Conservation (phyloP, 2,329 filamentous ascomycete genomes). For the Cordyceps pruinosa region DNA sequence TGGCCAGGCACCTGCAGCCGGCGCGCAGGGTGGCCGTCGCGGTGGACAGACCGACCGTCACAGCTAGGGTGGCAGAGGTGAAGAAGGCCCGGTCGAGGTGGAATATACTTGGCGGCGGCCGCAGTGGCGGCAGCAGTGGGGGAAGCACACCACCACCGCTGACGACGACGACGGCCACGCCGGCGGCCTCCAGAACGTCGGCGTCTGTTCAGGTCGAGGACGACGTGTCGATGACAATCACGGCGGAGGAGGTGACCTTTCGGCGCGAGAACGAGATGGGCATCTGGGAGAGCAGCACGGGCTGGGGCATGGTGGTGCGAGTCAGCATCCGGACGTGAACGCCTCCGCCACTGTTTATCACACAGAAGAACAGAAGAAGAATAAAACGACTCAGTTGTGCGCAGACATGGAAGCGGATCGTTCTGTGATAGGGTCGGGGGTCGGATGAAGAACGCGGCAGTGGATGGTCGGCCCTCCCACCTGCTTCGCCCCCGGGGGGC, state of each 20-base stretch:
- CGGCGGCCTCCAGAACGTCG: neutral
- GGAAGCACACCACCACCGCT: neutral
- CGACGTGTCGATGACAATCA: constrained; percentile 28
- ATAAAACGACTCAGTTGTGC: no score
- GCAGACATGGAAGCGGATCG: no score
- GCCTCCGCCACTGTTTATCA: no score
- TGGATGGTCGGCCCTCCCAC: neutral
- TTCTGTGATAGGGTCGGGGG: no score
- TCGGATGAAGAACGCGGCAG: neutral
- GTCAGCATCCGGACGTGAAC: constrained; percentile 17
- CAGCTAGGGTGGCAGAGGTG: constrained; percentile 23
- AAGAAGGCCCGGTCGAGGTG: constrained; percentile 24
- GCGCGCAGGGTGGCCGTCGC: constrained; percentile 12
- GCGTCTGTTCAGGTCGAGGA: constrained; percentile 1
- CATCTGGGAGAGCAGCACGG: constrained; percentile 36
- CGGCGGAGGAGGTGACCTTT: constrained; percentile 38
- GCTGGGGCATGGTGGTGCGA: constrained; percentile 36
- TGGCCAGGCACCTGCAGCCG: constrained; percentile 32
- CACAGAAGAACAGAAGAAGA: no score
- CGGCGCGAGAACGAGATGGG: constrained; percentile 38
- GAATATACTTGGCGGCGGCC: neutral
- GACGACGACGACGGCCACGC: neutral
- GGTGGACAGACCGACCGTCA: constrained; percentile 21
- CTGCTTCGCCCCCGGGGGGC: neutral
- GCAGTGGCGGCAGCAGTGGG: neutral